Percentiles rank a stretch among this genome's conserved stretches.
These are phyloP conservation scores for Trametes gibbosa DNA, from an alignment of 768 basidiomycete species.

Conservation along the genomic window DNA sequence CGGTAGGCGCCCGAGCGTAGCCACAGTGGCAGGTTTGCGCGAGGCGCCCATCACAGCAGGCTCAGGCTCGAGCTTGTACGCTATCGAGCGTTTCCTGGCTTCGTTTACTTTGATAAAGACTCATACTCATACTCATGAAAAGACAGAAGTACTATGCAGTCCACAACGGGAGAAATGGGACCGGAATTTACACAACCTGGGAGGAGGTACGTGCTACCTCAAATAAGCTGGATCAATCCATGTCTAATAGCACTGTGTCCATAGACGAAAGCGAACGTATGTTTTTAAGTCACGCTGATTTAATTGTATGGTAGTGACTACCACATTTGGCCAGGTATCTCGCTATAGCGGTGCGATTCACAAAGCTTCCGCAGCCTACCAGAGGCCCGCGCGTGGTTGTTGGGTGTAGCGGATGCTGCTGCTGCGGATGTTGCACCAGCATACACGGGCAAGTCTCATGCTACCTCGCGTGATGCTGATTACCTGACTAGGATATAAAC, in stretches of 20 bases:
- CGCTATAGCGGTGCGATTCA: slow-evolving; percentile 51
- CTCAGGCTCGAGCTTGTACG: too few relatives aligned
- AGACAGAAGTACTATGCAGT: slow-evolving; percentile 62
- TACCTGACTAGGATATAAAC: too few relatives aligned
- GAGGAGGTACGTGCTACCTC: slow-evolving; percentile 42
- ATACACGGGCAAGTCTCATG: background rate
- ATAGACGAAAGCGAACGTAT: slow-evolving; percentile 47
- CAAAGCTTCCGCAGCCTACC: slow-evolving; percentile 45
- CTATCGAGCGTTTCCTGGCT: too few relatives aligned
- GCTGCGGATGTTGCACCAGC: background rate
- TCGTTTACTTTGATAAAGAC: too few relatives aligned
- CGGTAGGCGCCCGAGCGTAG: too few relatives aligned
- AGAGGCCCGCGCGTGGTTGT: slow-evolving; percentile 51
- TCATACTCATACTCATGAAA: too few relatives aligned
- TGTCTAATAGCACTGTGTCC: too few relatives aligned
- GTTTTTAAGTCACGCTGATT: background rate
- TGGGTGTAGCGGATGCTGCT: slow-evolving; percentile 10
- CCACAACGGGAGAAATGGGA: slow-evolving; percentile 52
- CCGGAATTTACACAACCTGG: slow-evolving; percentile 58
- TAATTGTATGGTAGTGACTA: background rate
- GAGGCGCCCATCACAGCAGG: too few relatives aligned
- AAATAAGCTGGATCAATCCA: too few relatives aligned
- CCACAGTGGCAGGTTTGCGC: too few relatives aligned
- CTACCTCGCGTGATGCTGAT: too few relatives aligned
- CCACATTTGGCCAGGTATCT: slow-evolving; percentile 38